Conservation (phyloP, 192 early-diverging fungal species). For the Linnemannia hyalina region DNA sequence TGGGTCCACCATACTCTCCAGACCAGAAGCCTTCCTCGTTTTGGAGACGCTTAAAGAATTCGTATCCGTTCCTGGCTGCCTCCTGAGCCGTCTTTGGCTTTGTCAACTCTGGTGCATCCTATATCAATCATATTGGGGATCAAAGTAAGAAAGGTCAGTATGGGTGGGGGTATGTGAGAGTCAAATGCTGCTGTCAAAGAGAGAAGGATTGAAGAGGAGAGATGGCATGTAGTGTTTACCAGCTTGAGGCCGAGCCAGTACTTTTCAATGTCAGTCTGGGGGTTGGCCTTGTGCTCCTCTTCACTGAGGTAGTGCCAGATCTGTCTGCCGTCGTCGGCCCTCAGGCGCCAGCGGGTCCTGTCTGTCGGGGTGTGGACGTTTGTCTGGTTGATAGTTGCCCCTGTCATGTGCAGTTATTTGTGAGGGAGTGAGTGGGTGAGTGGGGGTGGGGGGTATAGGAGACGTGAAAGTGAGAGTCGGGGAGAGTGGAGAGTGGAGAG, state of each 20-base stretch:
- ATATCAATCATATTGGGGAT: neutral
- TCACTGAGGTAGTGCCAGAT: slow-evolving; percentile 89
- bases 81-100: slow-evolving; percentile 79
- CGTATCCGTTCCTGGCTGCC: slow-evolving; percentile 91
- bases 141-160: neutral
- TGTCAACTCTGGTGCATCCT: slow-evolving; percentile 67
- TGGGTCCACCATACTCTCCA: slow-evolving; percentile 96
- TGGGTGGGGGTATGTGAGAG: neutral
- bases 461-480: neutral
- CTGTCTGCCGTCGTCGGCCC: slow-evolving; percentile 89
- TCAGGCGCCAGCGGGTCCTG: slow-evolving; percentile 88
- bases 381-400: slow-evolving; percentile 8
- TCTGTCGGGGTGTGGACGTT: slow-evolving; percentile 69
- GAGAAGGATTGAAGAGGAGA: neutral
- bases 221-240: slow-evolving; percentile 38
- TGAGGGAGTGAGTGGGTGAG: neutral
- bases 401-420: slow-evolving; percentile 13
- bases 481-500: neutral
- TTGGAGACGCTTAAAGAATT: slow-evolving; percentile 90
- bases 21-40: slow-evolving; percentile 96
- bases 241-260: slow-evolving; percentile 90
- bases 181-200: neutral
- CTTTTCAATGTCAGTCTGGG: slow-evolving; percentile 84
- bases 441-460: neutral
- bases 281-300: slow-evolving; percentile 67